A percentile compares a stretch with the other conserved stretches of the same genome.
Evolutionary conservation across 202 grass and related monocot species (phyloP).

Genomic region (Miscanthus sacchariflorus): DNA sequence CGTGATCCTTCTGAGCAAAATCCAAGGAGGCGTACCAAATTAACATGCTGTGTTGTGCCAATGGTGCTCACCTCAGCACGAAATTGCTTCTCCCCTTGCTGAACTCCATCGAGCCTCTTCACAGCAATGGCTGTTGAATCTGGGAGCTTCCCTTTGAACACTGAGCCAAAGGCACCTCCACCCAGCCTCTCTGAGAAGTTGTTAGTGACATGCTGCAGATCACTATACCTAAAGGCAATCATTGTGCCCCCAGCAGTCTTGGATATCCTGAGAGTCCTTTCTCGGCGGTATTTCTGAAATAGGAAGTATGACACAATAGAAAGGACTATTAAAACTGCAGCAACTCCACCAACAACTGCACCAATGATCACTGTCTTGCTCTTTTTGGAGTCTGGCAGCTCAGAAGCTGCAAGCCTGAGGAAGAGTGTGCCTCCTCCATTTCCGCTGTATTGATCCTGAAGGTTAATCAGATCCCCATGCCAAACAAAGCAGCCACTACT

Average conservation of each 20-base stretch:
- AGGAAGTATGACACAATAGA: constrained; percentile 38
- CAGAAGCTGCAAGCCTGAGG: constrained; percentile 68
- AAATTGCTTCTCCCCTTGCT: constrained; percentile 82
- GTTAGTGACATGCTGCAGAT: constrained; percentile 68
- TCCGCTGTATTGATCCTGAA: constrained; percentile 62
- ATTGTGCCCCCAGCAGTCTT: constrained; percentile 56
- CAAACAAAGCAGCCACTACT: constrained; percentile 61
- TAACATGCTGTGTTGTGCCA: constrained; percentile 75
- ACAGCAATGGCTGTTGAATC: constrained; percentile 70
- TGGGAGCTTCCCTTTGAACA: constrained; percentile 63
- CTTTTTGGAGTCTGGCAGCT: constrained; percentile 54
- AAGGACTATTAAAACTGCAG: constrained; percentile 45
- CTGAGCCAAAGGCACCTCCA: constrained; percentile 68
- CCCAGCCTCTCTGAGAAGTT: constrained; percentile 75
- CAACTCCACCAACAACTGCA: constrained; percentile 52
- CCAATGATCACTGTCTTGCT: constrained; percentile 37
- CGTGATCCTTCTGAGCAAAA: constrained; percentile 69
- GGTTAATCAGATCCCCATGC: constrained; percentile 63
- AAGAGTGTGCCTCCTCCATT: constrained; percentile 56
- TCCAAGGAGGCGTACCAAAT: constrained; percentile 68
- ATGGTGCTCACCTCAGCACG: constrained; percentile 77
- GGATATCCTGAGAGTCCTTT: constrained; percentile 51
- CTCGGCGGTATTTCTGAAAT: constrained; percentile 42
- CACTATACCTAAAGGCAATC: constrained; percentile 63
- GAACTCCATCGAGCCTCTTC: constrained; percentile 71